phyloP scores from a whole-genome alignment of 2,329 filamentous ascomycete genomes.

The Emericellopsis atlantica region DNA sequence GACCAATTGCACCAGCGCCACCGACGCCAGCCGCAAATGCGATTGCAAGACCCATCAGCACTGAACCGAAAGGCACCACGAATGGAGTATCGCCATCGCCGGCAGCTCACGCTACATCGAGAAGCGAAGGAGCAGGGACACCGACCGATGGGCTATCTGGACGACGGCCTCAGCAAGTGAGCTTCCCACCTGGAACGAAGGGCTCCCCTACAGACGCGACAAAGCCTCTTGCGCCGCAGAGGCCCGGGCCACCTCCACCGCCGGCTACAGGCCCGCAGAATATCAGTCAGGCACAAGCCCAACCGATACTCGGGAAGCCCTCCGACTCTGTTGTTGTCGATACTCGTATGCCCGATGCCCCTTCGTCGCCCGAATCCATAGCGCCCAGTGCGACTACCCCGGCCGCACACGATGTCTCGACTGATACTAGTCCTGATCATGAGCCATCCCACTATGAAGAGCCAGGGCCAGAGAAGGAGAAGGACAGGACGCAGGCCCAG shows the following conservation, averaged over 20 bases:
- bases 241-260: no score
- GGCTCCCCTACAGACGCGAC: conserved; percentile 5
- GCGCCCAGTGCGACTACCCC: conserved; percentile 64
- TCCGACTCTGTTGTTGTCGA: background rate
- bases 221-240: background rate
- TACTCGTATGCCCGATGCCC: conserved; percentile 24
- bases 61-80: no score
- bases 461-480: conserved; percentile 25
- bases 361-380: conserved; percentile 52
- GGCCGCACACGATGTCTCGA: conserved; percentile 52
- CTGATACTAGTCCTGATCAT: conserved; percentile 63
- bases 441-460: conserved; percentile 47
- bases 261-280: no score
- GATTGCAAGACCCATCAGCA: no score
- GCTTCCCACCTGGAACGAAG: conserved; percentile 18
- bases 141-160: background rate
- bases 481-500: conserved; percentile 5
- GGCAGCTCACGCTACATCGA: background rate
- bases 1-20: no score
- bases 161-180: conserved; percentile 14
- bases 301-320: background rate
- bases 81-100: no score
- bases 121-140: background rate
- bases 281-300: no score
- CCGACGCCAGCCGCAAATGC: no score